phyloP scores from a whole-genome alignment of 106 monocot species.

The Dioscorea dumetorum region DNA sequence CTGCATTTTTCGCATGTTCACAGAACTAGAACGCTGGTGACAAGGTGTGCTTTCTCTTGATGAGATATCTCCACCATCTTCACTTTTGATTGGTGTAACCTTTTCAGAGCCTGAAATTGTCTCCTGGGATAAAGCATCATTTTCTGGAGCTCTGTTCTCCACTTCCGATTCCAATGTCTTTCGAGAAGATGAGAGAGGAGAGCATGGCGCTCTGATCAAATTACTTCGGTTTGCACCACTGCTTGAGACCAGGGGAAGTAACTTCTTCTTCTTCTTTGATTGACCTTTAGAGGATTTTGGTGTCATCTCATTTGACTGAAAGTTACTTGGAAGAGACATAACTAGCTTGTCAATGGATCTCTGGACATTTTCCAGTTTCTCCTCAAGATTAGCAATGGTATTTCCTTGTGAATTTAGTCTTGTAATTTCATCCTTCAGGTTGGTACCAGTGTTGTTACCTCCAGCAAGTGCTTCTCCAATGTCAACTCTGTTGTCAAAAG shows the following conservation, averaged over 20 bases:
- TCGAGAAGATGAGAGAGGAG: slow-evolving; percentile 61
- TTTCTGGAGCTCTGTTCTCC: slow-evolving; percentile 70
- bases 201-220: slow-evolving; percentile 79
- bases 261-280: slow-evolving; percentile 56
- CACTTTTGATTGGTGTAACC: slow-evolving; percentile 59
- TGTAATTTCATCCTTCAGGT: slow-evolving; percentile 83
- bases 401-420: slow-evolving; percentile 81
- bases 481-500: slow-evolving; percentile 33
- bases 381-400: slow-evolving; percentile 77
- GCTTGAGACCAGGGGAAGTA: slow-evolving; percentile 55
- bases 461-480: slow-evolving; percentile 12
- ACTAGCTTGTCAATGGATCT: slow-evolving; percentile 86
- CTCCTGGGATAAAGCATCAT: slow-evolving; percentile 16
- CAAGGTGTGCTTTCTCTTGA: slow-evolving; percentile 78
- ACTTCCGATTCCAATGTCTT: slow-evolving; percentile 33
- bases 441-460: slow-evolving; percentile 29
- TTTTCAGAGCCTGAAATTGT: slow-evolving; percentile 31
- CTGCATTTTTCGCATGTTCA: slow-evolving; percentile 98
- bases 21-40: slow-evolving; percentile 65
- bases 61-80: slow-evolving; percentile 53
- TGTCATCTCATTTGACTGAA: slow-evolving; percentile 12
- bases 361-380: slow-evolving; percentile 89
- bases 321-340: slow-evolving; percentile 58
- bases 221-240: slow-evolving; percentile 36
- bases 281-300: slow-evolving; percentile 44